These are phyloP conservation scores for Alternaria sp. DNA, from an alignment of 2,329 filamentous ascomycete species.

Conservation along the genomic window DNA sequence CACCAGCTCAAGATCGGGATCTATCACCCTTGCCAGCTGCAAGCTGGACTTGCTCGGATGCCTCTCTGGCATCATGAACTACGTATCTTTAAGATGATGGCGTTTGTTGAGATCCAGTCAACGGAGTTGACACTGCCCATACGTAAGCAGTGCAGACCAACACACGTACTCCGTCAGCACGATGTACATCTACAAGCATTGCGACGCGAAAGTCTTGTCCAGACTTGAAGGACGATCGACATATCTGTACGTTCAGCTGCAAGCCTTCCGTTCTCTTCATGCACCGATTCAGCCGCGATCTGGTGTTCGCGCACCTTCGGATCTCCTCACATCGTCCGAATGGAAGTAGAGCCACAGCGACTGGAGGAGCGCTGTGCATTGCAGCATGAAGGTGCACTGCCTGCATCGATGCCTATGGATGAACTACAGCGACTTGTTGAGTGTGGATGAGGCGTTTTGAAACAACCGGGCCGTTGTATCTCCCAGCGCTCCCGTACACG, in stretches of 20 bases:
- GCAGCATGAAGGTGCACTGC: background rate
- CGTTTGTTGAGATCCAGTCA: background rate
- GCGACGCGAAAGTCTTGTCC: background rate
- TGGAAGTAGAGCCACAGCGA: background rate
- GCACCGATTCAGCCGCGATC: background rate
- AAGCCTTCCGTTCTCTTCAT: background rate
- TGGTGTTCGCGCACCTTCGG: conserved; percentile 5
- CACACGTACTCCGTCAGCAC: background rate
- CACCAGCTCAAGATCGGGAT: background rate
- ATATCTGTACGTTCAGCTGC: background rate
- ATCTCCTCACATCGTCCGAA: conserved; percentile 14
- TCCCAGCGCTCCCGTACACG: background rate
- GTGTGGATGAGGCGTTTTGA: background rate
- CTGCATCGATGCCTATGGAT: background rate
- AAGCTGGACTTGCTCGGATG: background rate
- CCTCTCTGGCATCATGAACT: background rate
- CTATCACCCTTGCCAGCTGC: background rate
- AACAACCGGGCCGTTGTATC: conserved; percentile 2
- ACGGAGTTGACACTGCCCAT: background rate
- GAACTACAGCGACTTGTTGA: background rate
- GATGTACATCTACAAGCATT: background rate
- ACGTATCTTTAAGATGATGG: background rate
- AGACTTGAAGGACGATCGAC: background rate
- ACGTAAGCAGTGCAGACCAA: background rate
- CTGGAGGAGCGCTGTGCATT: background rate